phyloP scores from a whole-genome alignment of 1,284 basidiomycete genomes.

The Fistulinella cinereoalba region DNA sequence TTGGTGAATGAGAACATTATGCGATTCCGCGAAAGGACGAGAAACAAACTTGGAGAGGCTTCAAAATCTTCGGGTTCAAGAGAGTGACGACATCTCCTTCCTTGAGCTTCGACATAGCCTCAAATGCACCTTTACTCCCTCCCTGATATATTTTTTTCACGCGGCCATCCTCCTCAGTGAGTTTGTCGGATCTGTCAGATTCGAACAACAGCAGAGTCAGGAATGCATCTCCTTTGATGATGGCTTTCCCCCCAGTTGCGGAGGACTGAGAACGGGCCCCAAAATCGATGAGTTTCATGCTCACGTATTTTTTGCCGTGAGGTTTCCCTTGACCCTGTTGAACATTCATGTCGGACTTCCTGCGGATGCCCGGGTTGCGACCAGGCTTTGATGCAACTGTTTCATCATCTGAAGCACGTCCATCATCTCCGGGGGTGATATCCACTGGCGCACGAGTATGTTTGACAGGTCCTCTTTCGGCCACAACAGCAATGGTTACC shows the following conservation, averaged over 20 bases:
- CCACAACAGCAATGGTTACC: constrained; percentile 87
- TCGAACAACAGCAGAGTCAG: constrained; percentile 87
- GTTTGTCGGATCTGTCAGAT: constrained; percentile 63
- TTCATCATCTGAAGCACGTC: constrained; percentile 34
- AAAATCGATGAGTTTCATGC: constrained; percentile 83
- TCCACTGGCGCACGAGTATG: constrained; percentile 63
- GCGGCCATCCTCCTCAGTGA: constrained; percentile 47
- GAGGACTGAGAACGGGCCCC: constrained; percentile 57
- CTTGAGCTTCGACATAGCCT: constrained; percentile 77
- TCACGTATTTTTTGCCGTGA: constrained; percentile 79
- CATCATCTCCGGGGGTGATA: constrained; percentile 47
- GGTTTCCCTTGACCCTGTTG: constrained; percentile 36
- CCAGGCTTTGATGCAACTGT: constrained; percentile 17
- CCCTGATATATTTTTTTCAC: constrained; percentile 74
- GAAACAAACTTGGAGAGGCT: constrained; percentile 71
- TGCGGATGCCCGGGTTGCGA: constrained; percentile 12
- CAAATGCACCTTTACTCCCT: constrained; percentile 91
- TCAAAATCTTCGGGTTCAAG: constrained; percentile 84
- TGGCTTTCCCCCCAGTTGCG: constrained; percentile 51
- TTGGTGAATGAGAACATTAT: neutral
- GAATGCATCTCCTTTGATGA: constrained; percentile 77
- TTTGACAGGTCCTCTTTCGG: constrained; percentile 75
- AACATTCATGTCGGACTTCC: constrained; percentile 27
- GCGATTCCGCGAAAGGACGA: neutral
- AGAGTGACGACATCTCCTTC: constrained; percentile 90